Percentiles rank a stretch among this genome's conserved stretches.
phyloP scores from a whole-genome alignment of 257 asterid genomes.

The Primulina eburnea region DNA sequence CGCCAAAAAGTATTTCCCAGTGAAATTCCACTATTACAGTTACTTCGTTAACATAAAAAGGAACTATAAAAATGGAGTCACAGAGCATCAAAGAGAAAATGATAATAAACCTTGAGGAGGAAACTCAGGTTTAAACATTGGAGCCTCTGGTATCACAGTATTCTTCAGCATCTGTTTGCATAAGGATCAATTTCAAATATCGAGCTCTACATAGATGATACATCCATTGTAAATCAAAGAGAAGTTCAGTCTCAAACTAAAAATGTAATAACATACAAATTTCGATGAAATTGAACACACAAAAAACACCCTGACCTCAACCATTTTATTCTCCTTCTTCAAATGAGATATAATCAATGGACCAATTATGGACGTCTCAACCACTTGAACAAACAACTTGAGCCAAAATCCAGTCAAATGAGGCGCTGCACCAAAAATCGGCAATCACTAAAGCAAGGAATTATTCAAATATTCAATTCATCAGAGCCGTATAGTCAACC shows the following conservation, averaged over 20 bases:
- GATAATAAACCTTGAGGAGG: conserved; percentile 78
- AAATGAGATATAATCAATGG: conserved; percentile 44
- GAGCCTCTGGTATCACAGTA: conserved; percentile 86
- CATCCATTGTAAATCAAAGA: not conserved
- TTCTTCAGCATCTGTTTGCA: conserved; percentile 65
- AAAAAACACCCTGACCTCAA: conserved; percentile 47
- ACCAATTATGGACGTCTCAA: conserved; percentile 63
- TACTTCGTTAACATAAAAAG: not conserved
- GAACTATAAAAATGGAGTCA: not conserved
- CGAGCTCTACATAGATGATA: not conserved
- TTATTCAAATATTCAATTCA: not conserved
- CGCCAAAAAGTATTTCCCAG: not conserved
- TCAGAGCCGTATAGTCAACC: not conserved
- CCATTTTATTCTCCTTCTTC: conserved; percentile 62
- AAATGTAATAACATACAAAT: too few species aligned
- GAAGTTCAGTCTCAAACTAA: too few species aligned
- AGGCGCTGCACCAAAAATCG: conserved; percentile 62
- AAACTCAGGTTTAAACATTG: conserved; percentile 92
- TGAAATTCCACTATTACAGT: too few species aligned
- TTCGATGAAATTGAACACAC: not conserved
- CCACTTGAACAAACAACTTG: conserved; percentile 52
- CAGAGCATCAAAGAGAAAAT: not conserved
- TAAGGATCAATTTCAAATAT: conserved; percentile 25
- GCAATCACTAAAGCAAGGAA: not conserved
- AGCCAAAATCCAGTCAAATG: conserved; percentile 80